These are phyloP conservation scores for Phytophthora pinifolia DNA, from an alignment of 352 stramenopile genomes.

Conservation along the genomic window DNA sequence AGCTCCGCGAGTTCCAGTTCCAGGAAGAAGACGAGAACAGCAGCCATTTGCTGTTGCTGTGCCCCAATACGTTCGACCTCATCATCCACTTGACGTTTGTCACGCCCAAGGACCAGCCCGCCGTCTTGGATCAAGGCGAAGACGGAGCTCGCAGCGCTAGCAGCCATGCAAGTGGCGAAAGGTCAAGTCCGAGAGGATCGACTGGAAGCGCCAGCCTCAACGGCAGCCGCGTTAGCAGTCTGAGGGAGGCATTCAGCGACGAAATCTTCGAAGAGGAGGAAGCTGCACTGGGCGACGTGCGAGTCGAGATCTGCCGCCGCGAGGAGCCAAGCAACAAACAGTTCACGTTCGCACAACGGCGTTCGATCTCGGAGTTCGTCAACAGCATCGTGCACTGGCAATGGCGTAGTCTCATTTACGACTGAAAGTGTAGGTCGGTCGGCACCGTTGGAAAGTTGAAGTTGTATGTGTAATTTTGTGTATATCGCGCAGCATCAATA, in stretches of 20 bases:
- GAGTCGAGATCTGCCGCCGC: conserved; percentile 83
- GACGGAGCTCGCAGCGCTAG: conserved; percentile 12
- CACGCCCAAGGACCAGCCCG: conserved; percentile 30
- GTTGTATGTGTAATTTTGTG: conserved; percentile 21
- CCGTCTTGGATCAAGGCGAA: conserved; percentile 4
- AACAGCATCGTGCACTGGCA: conserved; percentile 90
- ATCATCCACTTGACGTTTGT: conserved; percentile 87
- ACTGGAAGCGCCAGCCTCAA: conserved; percentile 23
- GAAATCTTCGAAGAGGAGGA: conserved; percentile 34
- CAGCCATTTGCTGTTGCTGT: conserved; percentile 81
- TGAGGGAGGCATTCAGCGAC: conserved; percentile 26
- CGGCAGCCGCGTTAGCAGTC: conserved; percentile 16
- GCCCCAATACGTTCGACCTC: conserved; percentile 78
- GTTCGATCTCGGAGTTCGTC: conserved; percentile 84
- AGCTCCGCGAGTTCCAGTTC: conserved; percentile 88
- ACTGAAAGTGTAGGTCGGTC: conserved; percentile 45
- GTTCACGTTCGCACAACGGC: conserved; percentile 81
- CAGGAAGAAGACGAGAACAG: conserved; percentile 63
- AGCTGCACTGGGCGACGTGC: conserved; percentile 23
- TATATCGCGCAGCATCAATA: neutral
- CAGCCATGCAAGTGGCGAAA: conserved; percentile 22
- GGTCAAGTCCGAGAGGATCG: conserved; percentile 9
- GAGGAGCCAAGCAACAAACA: conserved; percentile 77
- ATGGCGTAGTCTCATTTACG: conserved; percentile 84
- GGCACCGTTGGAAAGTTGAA: conserved; percentile 31